Evolutionary conservation across 306 rosid species (phyloP), one percentile per base, ranked within the genome.

Genomic region (Cucurbita pepo): DNA sequence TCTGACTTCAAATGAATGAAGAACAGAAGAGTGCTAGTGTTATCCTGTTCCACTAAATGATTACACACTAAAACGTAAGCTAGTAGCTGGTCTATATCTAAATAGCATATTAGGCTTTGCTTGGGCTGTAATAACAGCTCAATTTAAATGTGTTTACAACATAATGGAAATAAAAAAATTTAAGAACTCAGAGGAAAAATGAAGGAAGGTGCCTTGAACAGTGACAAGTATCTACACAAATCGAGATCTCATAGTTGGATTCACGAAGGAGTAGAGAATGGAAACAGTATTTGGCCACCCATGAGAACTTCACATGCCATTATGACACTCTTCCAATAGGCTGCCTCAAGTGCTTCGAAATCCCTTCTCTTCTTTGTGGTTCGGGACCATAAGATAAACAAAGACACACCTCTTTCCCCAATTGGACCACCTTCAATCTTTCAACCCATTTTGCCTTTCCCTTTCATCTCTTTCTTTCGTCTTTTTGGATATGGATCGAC

Each of bases 301-400:
- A 69, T 48, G 73, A 69, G 73, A 48, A 25, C 43, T 69, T 69
- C 73, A 69, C 73, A 69, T 69, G 73, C 73, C 57, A 45, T 13
- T 69, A 47, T 47, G 56, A 30, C 73, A 69, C 73, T 69, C 57
- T 69, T 69, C 73, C 73, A 69, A 69, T 69, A 69, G 48, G 73
- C 53, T 45, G 14, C 37, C 36, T 47, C 73, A 14, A 69, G 73
- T 48, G 57, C 56, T 69, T 69, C 73, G 56, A 66, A 45, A 45
- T 66, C 25, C 43, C 73, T 30, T 69, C 43, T 6, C 57, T 69
- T 48, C 57, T 69, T 69, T 69, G 73, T 69, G 73, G 73, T 34
- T 69, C n/a, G 73, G 73, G 73, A 69, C 73, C 73, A 69, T 69
- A 45, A 14, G 3, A 5, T 4, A 44, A 44, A 45, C 40, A 69